Percentiles rank a stretch among this genome's conserved stretches.
phyloP scores from a whole-genome alignment of 495 filamentous ascomycete genomes.

The Penicillium angulare region DNA sequence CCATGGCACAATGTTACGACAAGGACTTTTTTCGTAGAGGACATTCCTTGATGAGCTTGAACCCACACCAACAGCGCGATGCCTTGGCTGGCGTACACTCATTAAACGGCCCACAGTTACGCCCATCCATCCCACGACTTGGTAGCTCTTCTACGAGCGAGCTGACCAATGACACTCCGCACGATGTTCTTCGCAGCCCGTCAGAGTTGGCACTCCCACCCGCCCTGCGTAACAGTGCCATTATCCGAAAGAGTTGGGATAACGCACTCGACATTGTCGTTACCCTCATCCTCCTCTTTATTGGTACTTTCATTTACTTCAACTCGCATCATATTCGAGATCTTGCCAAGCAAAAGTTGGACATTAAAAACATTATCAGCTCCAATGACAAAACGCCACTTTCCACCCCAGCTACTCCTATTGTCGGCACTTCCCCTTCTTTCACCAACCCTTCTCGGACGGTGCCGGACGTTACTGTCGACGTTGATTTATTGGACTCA shows the following conservation, averaged over 20 bases:
- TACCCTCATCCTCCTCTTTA: constrained; percentile 40
- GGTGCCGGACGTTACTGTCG: constrained; percentile 32
- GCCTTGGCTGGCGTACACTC: constrained; percentile 54
- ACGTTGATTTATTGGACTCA: constrained; percentile 29
- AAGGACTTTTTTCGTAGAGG: constrained; percentile 53
- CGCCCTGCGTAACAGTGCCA: constrained; percentile 46
- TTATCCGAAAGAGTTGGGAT: constrained; percentile 53
- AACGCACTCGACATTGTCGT: constrained; percentile 54
- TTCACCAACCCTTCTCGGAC: constrained; percentile 21
- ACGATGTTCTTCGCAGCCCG: constrained; percentile 35
- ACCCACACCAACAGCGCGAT: constrained; percentile 44
- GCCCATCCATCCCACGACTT: constrained; percentile 38
- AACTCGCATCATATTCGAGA: constrained; percentile 50
- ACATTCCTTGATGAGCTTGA: constrained; percentile 41
- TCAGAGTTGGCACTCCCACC: constrained; percentile 46
- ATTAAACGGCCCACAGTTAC: constrained; percentile 37
- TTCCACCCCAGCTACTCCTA: constrained; percentile 46
- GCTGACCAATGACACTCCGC: constrained; percentile 42
- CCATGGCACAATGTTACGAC: constrained; percentile 61
- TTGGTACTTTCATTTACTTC: constrained; percentile 49
- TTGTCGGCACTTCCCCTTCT: constrained; percentile 27
- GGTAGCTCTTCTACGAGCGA: constrained; percentile 30
- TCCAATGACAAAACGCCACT: constrained; percentile 41
- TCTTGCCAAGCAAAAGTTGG: constrained; percentile 50
- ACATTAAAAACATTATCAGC: constrained; percentile 51